Evolutionary conservation across 2,329 filamentous ascomycete species (phyloP).

Genomic region (Chaetothyriales sp.): DNA sequence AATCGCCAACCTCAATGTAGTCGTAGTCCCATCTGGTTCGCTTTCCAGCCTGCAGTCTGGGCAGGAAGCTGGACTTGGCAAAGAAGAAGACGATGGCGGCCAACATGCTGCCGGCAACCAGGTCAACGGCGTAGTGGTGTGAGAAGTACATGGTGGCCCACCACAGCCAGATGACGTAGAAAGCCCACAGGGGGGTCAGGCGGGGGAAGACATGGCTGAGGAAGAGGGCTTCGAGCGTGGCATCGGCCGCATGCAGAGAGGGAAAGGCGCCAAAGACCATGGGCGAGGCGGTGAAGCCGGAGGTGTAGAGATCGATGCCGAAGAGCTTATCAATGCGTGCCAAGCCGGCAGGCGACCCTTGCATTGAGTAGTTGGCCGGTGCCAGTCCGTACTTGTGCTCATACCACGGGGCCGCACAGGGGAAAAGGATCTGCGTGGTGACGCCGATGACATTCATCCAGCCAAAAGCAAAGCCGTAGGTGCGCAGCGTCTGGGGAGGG

Average conservation of each 20-base stretch:
- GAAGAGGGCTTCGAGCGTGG: constrained; percentile 79
- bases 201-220: constrained; percentile 85
- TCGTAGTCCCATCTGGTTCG: constrained; percentile 89
- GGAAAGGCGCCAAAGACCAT: constrained; percentile 93
- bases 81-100: constrained; percentile 72
- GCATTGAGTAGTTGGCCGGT: constrained; percentile 83
- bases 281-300: constrained; percentile 76
- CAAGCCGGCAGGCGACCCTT: constrained; percentile 76
- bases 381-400: constrained; percentile 84
- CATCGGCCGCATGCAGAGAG: constrained; percentile 78
- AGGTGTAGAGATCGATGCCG: constrained; percentile 84
- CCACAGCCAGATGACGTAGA: constrained; percentile 87
- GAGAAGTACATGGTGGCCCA: constrained; percentile 98
- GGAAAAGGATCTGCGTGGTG: constrained; percentile 75
- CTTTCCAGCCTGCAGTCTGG: constrained; percentile 71
- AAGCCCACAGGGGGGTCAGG: constrained; percentile 63
- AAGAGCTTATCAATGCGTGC: constrained; percentile 81
- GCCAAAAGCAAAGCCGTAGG: constrained; percentile 76
- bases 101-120: constrained; percentile 70
- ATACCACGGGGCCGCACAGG: constrained; percentile 93
- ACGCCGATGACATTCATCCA: constrained; percentile 87
- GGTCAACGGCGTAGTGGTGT: constrained; percentile 90
- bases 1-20: constrained; percentile 72
- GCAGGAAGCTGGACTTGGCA: constrained; percentile 65
- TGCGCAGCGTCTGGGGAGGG: constrained; percentile 69